Conservation (phyloP, 2,329 filamentous ascomycete species). For the Aspergillus ruber region DNA sequence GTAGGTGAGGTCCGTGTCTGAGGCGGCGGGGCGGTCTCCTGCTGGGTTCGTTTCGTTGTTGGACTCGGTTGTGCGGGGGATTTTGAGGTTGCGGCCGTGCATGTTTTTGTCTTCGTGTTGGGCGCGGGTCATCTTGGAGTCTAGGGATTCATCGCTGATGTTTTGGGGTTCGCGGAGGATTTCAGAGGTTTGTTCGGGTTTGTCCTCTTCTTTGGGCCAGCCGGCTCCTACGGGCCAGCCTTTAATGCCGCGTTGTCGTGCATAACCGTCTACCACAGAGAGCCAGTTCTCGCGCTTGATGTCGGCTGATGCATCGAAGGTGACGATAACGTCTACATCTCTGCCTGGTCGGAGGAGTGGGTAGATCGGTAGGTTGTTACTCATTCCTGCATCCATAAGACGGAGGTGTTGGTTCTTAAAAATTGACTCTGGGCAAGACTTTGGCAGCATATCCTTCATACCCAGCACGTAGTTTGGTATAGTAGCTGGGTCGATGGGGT, state of each 20-base stretch:
- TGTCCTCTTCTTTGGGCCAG: slow-evolving; percentile 66
- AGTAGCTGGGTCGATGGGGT: slow-evolving; percentile 85
- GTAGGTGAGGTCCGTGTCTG: slow-evolving; percentile 62
- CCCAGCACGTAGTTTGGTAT: slow-evolving; percentile 86
- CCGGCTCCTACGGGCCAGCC: slow-evolving; percentile 94
- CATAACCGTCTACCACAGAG: slow-evolving; percentile 87
- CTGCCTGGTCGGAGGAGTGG: slow-evolving; percentile 82
- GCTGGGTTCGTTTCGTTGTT: slow-evolving; percentile 38
- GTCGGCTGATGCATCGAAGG: slow-evolving; percentile 92
- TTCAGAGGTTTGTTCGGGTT: slow-evolving; percentile 53
- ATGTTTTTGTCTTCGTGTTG: slow-evolving; percentile 29
- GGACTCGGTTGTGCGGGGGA: slow-evolving; percentile 23
- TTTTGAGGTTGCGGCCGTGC: slow-evolving; percentile 4
- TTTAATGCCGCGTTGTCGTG: slow-evolving; percentile 78
- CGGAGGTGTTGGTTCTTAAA: slow-evolving; percentile 65
- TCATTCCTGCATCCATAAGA: slow-evolving; percentile 97
- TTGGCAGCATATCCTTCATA: slow-evolving; percentile 68
- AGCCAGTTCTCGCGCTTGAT: slow-evolving; percentile 94
- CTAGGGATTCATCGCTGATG: slow-evolving; percentile 53
- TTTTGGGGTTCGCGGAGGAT: slow-evolving; percentile 65
- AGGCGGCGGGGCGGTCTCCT: slow-evolving; percentile 35
- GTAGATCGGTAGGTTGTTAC: slow-evolving; percentile 94
- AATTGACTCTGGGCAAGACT: slow-evolving; percentile 71
- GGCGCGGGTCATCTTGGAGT: slow-evolving; percentile 58
- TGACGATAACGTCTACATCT: slow-evolving; percentile 81